These are phyloP conservation scores for Solidago caesia DNA, from an alignment of 129 eudicot species.

Conservation along the genomic window DNA sequence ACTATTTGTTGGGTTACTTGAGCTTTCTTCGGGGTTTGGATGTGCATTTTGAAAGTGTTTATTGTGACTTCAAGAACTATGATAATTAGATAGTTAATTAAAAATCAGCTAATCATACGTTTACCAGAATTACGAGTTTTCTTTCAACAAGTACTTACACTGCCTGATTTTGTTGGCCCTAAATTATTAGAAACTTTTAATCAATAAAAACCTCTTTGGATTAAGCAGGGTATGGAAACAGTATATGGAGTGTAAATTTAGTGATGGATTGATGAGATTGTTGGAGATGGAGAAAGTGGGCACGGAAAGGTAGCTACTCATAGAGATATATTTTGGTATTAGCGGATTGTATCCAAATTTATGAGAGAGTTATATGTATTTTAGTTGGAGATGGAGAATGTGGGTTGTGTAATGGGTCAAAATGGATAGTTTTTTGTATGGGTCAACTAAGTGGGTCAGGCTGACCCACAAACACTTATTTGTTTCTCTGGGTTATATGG, in stretches of 20 bases:
- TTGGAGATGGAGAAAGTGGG: neutral
- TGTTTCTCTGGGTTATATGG: neutral
- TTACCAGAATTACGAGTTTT: neutral
- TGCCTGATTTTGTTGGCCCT: neutral
- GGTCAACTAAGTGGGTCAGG: neutral
- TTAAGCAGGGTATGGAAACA: neutral
- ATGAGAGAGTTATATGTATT: neutral
- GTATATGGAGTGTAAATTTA: neutral
- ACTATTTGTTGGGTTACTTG: neutral
- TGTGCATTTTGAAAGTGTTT: neutral
- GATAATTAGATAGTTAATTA: neutral
- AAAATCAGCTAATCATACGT: neutral
- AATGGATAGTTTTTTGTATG: neutral
- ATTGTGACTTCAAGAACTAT: too few species aligned
- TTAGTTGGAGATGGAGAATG: too few species aligned
- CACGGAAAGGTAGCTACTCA: neutral
- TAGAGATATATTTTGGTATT: neutral
- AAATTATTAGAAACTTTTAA: neutral
- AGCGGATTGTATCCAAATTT: neutral
- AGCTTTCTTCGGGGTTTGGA: neutral
- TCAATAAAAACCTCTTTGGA: neutral
- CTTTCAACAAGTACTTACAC: neutral
- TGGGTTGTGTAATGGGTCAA: neutral
- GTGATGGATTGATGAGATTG: neutral
- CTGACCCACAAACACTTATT: neutral